Conservation (phyloP, 2,329 filamentous ascomycete genomes). For the Clathrospora elynae region DNA sequence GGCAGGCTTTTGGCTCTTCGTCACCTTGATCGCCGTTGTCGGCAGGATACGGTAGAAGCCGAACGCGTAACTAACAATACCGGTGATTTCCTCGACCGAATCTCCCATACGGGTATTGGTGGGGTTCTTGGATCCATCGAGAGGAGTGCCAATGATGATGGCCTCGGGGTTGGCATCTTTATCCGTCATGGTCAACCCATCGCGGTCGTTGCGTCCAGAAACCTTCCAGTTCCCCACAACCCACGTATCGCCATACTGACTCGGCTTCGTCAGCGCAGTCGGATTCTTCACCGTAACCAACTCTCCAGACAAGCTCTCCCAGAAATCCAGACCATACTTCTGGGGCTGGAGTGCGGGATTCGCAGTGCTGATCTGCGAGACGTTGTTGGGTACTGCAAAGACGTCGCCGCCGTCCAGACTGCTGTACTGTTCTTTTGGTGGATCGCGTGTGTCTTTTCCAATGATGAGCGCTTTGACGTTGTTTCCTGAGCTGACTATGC, state of each 20-base stretch:
- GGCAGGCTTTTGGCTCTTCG: conserved; percentile 52
- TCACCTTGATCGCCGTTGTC: conserved; percentile 60
- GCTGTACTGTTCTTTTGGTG: conserved; percentile 66
- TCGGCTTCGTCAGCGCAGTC: conserved; percentile 64
- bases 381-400: conserved; percentile 68
- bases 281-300: conserved; percentile 67
- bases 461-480: conserved; percentile 64
- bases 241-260: conserved; percentile 71
- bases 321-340: conserved; percentile 72
- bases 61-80: conserved; percentile 68
- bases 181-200: conserved; percentile 67
- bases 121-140: conserved; percentile 68
- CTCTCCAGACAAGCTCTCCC: conserved; percentile 71
- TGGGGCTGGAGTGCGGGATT: conserved; percentile 67
- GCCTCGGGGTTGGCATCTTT: conserved; percentile 71
- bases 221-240: conserved; percentile 68
- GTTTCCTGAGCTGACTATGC: conserved; percentile 60
- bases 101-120: conserved; percentile 68
- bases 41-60: conserved; percentile 74
- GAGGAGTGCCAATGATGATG: conserved; percentile 67
- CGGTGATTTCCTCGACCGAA: conserved; percentile 67
- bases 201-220: conserved; percentile 66
- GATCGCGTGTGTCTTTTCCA: conserved; percentile 61
- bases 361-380: conserved; percentile 59
- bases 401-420: conserved; percentile 68